phyloP scores from a whole-genome alignment of 2,329 filamentous ascomycete genomes.

The Nannizziopsis barbatae region DNA sequence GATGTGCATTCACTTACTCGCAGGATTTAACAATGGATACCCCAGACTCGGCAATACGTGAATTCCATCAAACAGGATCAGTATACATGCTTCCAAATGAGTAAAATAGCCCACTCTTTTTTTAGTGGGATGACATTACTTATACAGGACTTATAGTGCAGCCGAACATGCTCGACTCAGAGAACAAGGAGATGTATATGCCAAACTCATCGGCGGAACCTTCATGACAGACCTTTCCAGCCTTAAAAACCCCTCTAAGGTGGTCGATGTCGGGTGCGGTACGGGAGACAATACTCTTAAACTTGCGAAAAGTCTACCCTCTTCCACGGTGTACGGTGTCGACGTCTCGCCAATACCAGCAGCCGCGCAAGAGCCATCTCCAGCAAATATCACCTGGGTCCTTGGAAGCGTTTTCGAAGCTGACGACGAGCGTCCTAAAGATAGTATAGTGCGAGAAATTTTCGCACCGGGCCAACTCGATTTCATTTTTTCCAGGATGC shows the following conservation, averaged over 20 bases:
- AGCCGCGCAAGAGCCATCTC: neutral
- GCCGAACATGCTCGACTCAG: neutral
- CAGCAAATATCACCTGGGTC: neutral
- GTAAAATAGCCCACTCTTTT: neutral
- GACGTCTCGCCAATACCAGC: neutral
- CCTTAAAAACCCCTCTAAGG: neutral
- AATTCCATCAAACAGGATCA: neutral
- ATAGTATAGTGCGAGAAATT: neutral
- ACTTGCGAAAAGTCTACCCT: neutral
- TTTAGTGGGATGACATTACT: neutral
- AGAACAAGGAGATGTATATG: neutral
- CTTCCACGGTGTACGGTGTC: neutral
- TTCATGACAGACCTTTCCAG: neutral
- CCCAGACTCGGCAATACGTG: neutral
- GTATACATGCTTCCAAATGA: neutral
- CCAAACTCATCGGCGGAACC: neutral
- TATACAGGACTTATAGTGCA: neutral
- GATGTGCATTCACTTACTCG: too few species aligned
- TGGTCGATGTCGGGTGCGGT: neutral
- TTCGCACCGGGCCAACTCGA: neutral
- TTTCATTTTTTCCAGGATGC: neutral
- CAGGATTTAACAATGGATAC: too few species aligned
- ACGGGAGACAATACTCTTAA: neutral
- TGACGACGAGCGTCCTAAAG: neutral
- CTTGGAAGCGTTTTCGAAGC: neutral